Percentiles rank a stretch among this genome's conserved stretches.
phyloP scores from a whole-genome alignment of 169 alveolate species.

The Sarcocystis neurona region DNA sequence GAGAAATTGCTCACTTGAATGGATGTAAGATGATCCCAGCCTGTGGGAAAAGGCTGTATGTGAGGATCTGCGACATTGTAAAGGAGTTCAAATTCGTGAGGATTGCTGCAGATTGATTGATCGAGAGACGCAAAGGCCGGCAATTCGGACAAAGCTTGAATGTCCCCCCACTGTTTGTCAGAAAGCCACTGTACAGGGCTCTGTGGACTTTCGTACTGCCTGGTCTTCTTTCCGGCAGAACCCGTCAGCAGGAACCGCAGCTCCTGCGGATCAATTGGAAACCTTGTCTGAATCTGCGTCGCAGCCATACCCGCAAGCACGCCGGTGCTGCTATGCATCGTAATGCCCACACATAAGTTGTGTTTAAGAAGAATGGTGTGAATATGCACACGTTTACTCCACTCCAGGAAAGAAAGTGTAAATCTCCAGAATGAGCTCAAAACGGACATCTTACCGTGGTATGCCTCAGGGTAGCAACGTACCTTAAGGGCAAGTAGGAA shows the following conservation, averaged over 20 bases:
- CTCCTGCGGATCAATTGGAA: constrained; percentile 79
- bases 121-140: constrained; percentile 86
- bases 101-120: constrained; percentile 77
- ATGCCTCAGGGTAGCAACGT: no score
- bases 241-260: constrained; percentile 94
- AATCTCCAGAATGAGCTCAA: no score
- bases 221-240: constrained; percentile 86
- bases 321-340: no score
- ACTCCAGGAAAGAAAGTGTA: no score
- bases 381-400: no score
- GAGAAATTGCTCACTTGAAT: constrained; percentile 67
- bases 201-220: constrained; percentile 82
- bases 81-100: constrained; percentile 78
- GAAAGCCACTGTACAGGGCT: constrained; percentile 91
- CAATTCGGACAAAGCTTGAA: constrained; percentile 80
- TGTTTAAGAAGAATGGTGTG: no score
- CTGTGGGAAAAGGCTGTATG: constrained; percentile 87
- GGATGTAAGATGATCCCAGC: constrained; percentile 77
- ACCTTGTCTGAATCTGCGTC: constrained; percentile 56
- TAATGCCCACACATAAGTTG: no score
- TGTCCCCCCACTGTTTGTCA: constrained; percentile 89
- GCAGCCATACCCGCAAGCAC: no score
- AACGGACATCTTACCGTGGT: no score
- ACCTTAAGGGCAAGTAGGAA: constrained; percentile 84
- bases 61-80: constrained; percentile 90